Evolutionary conservation across 495 filamentous ascomycete species (phyloP), one percentile per base, ranked within the genome.

Genomic region (Penicilliopsis zonata): DNA sequence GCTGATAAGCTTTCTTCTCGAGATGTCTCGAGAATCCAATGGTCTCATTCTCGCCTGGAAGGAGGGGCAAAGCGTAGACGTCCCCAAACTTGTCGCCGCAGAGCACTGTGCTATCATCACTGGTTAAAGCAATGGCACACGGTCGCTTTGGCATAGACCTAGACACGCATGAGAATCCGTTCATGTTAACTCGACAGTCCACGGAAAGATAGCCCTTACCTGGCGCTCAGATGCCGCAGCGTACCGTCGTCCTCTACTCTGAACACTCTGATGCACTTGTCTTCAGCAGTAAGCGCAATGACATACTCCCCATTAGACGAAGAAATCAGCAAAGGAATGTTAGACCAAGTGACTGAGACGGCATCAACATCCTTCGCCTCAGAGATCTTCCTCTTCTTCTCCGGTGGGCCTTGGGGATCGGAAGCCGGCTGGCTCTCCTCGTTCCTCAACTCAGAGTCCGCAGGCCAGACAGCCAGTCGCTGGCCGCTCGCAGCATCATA

Each of bases 41-140:
- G 20, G 42, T 48, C 26, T 57, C 22, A n/a, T 19, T 44, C 18
- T 62, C 49, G 27, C 51, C 41, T n/a, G 64, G 66, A 30, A 86
- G 50, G 2, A 96, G 56, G 3, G 90, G 87, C n/a, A 98, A 52
- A 4, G 80, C 67, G 53, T 90, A 95, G 37, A 94, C 88, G 57
- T 98, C 90, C 19, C 90, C 90, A 47, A 94, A 94, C 49, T 96
- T 98, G 57, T 98, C 92, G 19, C 74, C 86, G 35, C 67, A 75
- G 17, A 96, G 54, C 37, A 96, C 82, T 2, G 68, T 82, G 2
- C 57, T 57, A 25, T 75, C 69, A 49, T 86, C 74, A 14, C 66
- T 44, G 1, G 81, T 76, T 28, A 95, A 54, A 29, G 68, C 57
- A 34, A 98, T 52, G 28, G 80, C 71, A 49, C 75, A 83, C 18